phyloP scores from a whole-genome alignment of 257 asterid species.

The Capsicum chinense region DNA sequence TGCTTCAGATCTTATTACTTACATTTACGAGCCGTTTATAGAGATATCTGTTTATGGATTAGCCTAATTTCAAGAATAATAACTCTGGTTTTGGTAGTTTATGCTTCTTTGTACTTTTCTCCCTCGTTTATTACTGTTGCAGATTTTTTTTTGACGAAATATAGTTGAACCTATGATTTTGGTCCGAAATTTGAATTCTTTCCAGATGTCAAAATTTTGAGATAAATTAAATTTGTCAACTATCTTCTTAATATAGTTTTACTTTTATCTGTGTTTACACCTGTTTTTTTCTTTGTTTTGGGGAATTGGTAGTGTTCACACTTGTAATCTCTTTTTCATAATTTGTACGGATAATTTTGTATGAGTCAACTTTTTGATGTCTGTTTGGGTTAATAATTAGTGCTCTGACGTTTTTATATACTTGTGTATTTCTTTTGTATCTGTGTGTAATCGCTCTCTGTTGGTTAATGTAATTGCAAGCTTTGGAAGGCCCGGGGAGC shows the following conservation, averaged over 20 bases:
- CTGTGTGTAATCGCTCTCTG: not conserved
- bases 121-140: not conserved
- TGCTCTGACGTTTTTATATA: not conserved
- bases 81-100: not conserved
- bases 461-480: not conserved
- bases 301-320: not conserved
- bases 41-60: not conserved
- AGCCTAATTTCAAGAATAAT: not conserved
- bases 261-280: not conserved
- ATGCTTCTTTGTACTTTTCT: not conserved
- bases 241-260: not conserved
- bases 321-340: not conserved
- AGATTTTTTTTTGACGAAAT: not conserved
- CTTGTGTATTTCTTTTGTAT: not conserved
- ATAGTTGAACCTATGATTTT: slow-evolving; percentile 10
- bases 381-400: not conserved
- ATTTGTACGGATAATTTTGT: not conserved
- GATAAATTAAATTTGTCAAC: not conserved
- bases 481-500: not conserved
- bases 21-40: not conserved
- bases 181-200: not conserved
- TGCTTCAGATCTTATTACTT: slow-evolving; percentile 15
- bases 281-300: not conserved
- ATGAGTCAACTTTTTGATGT: not conserved
- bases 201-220: not conserved